Percentiles rank a stretch among this genome's conserved stretches.
These are phyloP conservation scores for Veloporphyrellus conicus DNA, from an alignment of 1,284 basidiomycete genomes.

Conservation along the genomic window DNA sequence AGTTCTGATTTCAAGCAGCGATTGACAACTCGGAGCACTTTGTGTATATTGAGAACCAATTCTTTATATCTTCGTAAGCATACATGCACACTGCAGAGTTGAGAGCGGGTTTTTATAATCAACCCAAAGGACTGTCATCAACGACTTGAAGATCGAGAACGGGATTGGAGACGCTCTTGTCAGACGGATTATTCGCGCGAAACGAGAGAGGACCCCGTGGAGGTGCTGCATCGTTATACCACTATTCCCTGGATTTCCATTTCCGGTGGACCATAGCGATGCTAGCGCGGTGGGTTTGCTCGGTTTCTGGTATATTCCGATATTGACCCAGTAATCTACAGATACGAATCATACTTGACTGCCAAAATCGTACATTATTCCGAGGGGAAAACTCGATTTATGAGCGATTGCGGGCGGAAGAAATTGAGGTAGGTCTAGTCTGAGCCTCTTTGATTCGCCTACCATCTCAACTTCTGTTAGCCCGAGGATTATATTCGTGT, in stretches of 20 bases:
- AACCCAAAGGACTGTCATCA: constrained; percentile 68
- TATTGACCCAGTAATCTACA: constrained; percentile 28
- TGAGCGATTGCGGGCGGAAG: constrained; percentile 78
- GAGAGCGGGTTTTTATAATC: constrained; percentile 4
- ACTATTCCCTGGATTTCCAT: constrained; percentile 89
- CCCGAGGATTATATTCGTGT: constrained; percentile 92
- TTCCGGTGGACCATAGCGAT: constrained; percentile 88
- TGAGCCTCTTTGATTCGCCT: not conserved
- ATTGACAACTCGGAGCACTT: constrained; percentile 95
- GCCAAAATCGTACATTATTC: constrained; percentile 86
- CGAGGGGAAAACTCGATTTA: constrained; percentile 94
- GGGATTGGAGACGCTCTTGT: constrained; percentile 93
- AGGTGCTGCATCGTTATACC: constrained; percentile 93
- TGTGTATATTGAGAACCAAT: constrained; percentile 96
- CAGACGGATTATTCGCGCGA: constrained; percentile 85
- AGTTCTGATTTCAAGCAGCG: constrained; percentile 44
- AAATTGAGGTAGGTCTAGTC: constrained; percentile 68
- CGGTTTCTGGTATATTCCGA: not conserved
- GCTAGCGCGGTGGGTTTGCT: constrained; percentile 73
- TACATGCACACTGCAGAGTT: constrained; percentile 23
- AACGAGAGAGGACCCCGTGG: constrained; percentile 81
- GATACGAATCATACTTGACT: constrained; percentile 91
- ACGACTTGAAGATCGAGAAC: constrained; percentile 88
- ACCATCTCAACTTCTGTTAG: constrained; percentile 36
- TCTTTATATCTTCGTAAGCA: constrained; percentile 90